phyloP scores from a whole-genome alignment of 305 asterid species.

The Fraxinus paxiana region DNA sequence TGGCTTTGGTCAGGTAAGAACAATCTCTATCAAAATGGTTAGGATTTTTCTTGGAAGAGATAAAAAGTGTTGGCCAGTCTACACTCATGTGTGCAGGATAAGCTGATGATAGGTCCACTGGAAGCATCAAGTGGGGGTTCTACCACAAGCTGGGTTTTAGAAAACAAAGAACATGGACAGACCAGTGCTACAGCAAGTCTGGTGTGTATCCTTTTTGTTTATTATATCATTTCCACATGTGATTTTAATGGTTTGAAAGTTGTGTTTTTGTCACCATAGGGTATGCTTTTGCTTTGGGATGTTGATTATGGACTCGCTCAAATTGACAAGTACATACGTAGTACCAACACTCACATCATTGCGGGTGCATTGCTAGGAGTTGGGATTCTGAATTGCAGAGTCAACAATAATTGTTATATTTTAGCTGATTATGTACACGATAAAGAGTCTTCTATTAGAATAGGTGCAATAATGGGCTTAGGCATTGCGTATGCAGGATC shows the following conservation, averaged over 20 bases:
- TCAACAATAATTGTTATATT: conserved; percentile 82
- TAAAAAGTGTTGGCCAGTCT: not conserved
- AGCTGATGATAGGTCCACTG: conserved; percentile 78
- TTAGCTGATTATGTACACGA: conserved; percentile 69
- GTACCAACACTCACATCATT: conserved; percentile 70
- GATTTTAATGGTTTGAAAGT: not conserved
- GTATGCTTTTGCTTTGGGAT: conserved; percentile 97
- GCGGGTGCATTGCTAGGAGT: conserved; percentile 94
- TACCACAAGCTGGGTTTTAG: conserved; percentile 86
- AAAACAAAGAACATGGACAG: conserved; percentile 89
- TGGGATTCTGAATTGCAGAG: conserved; percentile 81
- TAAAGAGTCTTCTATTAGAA: conserved; percentile 71
- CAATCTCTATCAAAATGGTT: not conserved
- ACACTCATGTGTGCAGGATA: conserved; percentile 54
- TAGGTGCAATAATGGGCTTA: conserved; percentile 96
- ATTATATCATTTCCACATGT: not conserved
- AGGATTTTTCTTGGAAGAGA: not conserved
- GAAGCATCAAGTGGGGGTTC: conserved; percentile 77
- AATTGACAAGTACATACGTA: conserved; percentile 89
- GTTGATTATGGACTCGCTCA: conserved; percentile 94
- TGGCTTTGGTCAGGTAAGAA: conserved; percentile 85
- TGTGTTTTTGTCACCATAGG: conserved; percentile 40
- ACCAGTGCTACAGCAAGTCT: conserved; percentile 98
- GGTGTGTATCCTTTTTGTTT: conserved; percentile 39
- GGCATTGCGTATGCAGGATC: conserved; percentile 98